Evolutionary conservation across 2,329 filamentous ascomycete genomes (phyloP), one percentile per base, ranked within the genome.

Genomic region (Chaetomium olivaceum): DNA sequence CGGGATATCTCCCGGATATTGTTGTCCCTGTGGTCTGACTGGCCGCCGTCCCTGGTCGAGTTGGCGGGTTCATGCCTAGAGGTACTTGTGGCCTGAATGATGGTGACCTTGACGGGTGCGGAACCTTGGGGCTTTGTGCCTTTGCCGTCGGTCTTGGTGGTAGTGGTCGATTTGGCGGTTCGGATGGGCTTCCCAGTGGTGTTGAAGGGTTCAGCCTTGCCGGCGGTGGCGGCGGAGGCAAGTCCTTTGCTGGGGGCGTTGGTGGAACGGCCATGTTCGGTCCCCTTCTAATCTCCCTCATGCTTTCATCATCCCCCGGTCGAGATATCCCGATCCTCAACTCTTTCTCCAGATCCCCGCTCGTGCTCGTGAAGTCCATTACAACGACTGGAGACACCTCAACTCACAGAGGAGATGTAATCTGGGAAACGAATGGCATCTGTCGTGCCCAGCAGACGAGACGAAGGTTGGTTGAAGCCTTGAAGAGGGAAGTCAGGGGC

Each of bases 401-500:
- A 23, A 66, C 63, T 68, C 64, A 46, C 61, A 39, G 61, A 64
- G 65, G 57, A 68, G 61, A 60, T 63, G 60, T 2, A 21, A 29
- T 52, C 19, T 50, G 12, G 39, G 5, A 64, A 63, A 61, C 43
- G 63, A 67, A 52, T 54, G 67, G 66, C 60, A 65, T 69, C 62
- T 62, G 65, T 74, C 71, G 68, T 72, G 73, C 66, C 71, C 72
- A 70, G 72, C 72, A 74, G 73, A 69, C 68, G 61, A 68, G 65
- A 68, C 64, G 66, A 68, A 59, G 56, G 50, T 43, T 57, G 50
- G 59, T 16, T 46, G 60, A 58, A 54, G 63, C 31, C 51, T 43
- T 7, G 62, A 62, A 64, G 63, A 55, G 43, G 63, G 59, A 63
- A 33, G 27, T 19, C 7, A 57, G 61, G 50, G 54, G 29, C 27